phyloP scores from a whole-genome alignment of 768 basidiomycete species.

The Rubroboletus satanas region DNA sequence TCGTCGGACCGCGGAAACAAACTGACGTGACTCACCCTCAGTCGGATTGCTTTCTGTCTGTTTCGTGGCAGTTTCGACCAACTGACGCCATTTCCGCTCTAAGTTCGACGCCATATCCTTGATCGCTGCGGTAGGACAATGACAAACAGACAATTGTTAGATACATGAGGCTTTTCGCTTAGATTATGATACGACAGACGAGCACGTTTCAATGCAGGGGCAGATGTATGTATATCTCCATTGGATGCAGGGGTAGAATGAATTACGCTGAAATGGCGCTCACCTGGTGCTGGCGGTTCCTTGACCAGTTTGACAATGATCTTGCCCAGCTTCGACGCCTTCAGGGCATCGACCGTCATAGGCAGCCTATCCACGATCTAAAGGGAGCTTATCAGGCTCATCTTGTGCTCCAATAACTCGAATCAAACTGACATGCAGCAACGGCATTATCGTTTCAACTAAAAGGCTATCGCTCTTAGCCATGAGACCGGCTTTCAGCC shows the following conservation, averaged over 20 bases:
- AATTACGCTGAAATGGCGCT: conserved; percentile 38
- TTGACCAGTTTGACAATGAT: conserved; percentile 73
- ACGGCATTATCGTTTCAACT: conserved; percentile 79
- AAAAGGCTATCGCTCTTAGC: conserved; percentile 51
- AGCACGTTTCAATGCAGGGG: conserved; percentile 28
- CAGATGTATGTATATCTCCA: conserved; percentile 29
- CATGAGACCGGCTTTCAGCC: conserved; percentile 69
- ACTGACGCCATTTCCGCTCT: conserved; percentile 75
- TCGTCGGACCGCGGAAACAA: conserved; percentile 23
- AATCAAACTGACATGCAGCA: conserved; percentile 69
- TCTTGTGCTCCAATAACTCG: conserved; percentile 3
- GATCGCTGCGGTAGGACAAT: conserved; percentile 60
- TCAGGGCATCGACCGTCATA: conserved; percentile 63
- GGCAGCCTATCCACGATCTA: conserved; percentile 83
- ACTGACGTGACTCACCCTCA: conserved; percentile 76
- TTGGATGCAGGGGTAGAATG: conserved; percentile 19
- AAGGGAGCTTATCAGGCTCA: conserved; percentile 17
- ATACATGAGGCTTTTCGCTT: conserved; percentile 47
- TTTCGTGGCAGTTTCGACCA: conserved; percentile 53
- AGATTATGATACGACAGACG: conserved; percentile 32
- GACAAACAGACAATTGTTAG: conserved; percentile 55
- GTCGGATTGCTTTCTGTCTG: conserved; percentile 37
- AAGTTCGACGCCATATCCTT: conserved; percentile 91
- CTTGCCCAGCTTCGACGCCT: conserved; percentile 74
- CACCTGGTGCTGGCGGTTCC: conserved; percentile 75